Base-by-base conservation (phyloP, 345 rosid species). In the Pistacia vera region DNA sequence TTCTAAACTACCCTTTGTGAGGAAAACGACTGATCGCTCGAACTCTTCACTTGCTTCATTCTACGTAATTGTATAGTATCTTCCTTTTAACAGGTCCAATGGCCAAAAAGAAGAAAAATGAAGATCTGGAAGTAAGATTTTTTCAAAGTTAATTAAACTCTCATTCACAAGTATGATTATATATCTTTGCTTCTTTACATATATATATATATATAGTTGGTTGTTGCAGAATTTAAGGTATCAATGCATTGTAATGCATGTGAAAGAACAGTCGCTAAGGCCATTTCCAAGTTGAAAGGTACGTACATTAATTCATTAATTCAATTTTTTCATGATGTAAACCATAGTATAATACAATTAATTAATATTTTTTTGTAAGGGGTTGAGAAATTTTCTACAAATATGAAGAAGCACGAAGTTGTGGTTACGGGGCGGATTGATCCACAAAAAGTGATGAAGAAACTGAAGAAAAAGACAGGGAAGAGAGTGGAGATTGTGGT, bases 171-270 rank as follows among this genome's bases (percentile, higher is more conserved):
- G 8, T 71, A 7, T 22, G 46, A 3, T 2, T 13, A 36, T 54
- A 36, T n/a, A 12, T 44, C n/a, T 5, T 13, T 41, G 74, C 2
- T 20, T 70, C 52, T 11, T 68, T 25, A 70, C 7, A 63, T 46
- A 48, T 6, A 11, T 2, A 30, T 2, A 22, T 22, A 22, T 22
- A 22, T 22, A 22, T 22, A 22, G 93, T 81, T 56, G n/a, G 79
- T 83, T 20, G 83, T 79, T 41, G 88, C 76, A 10, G 95, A 90
- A 73, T 86, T 75, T 70, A 82, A 70, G 25, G 75, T 89, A 58
- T 83, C 90, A 11, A 93, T 95, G 96, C 81, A 93, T 41, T 95
- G 99, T 74, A 88, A 93, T 72, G 97, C 91, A 64, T 91, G 97
- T 67, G 98, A 95, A 78, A 86, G 92, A 76, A 78, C 75, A 10